Evolutionary conservation across 1,284 basidiomycete species (phyloP), one percentile per base, ranked within the genome.

Genomic region (Puccinia triticina): DNA sequence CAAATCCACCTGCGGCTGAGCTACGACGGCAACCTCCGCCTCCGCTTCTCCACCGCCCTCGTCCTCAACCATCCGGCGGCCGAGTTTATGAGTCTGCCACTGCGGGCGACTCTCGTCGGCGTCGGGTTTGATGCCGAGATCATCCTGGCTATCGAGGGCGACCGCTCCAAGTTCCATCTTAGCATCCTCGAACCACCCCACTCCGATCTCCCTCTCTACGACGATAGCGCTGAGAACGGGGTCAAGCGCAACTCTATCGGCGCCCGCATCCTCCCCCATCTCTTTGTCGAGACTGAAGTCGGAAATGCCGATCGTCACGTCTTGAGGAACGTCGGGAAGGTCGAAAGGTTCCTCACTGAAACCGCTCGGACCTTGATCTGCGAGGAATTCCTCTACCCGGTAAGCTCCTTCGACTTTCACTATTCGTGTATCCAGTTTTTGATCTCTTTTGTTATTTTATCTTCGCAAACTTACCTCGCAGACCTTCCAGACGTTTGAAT

Each of bases 251-350:
- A 32, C 4, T 53, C 64, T 1, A 61, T 73, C 50, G 96, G 95
- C 0, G 91, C 93, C 85, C 90, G 93, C 34, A 88, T 99, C 40
- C 88, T 99, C n/a, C 94, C 94, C 0, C 91, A 91, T n/a, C 92
- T 98, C 82, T 91, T 92, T 84, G 95, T 99, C 86, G 96, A 99
- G 88, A 94, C 93, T 86, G 94, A 97, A 88, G 96, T 99, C 76
- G 97, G 97, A 0, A 94, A 98, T 89, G 89, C 92, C 40, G 95
- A 98, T 86, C 97, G 96, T 84, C 96, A 98, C 88, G 94, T 97
- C 2, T 87, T 99, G 84, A 93, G 95, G 87, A 99, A 99, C 85
- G 97, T 99, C 26, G 95, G 94, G 3, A 92, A 97, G 84, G 94
- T 99, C 48, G 97, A 99, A 88, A 90, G 93, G 81, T 99, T 99